Evolutionary conservation across 2,329 filamentous ascomycete genomes (phyloP), one percentile per base, ranked within the genome.

Genomic region (Diaporthe vaccinii): DNA sequence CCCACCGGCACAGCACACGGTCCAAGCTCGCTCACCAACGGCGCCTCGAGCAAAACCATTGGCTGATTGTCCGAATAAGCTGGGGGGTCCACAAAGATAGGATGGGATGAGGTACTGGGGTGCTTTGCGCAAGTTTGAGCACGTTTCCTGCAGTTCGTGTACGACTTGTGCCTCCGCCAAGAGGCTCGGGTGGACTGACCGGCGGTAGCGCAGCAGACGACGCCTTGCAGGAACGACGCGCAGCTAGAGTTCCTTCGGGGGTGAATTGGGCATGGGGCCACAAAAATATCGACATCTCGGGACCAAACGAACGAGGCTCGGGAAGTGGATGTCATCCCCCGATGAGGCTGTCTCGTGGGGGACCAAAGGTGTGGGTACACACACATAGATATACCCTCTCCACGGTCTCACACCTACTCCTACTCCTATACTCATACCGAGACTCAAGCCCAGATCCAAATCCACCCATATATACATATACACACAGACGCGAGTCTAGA

Each of bases 91-190:
- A 36, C 34, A 31, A 12, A 12, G n/a, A 36, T 39, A 20, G n/a
- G n/a, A 68, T 69, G 31, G 65, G 46, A 53, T 22, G 46, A 53
- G 49, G 31, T 22, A 41, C 46, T 5, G 15, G 65, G 65, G 31
- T 55, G 41, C 4, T 41, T 10, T 69, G 49, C 65, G 65, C 65
- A 69, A 39, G 49, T 69, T 69, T 69, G 65, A 69, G 65, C 65
- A 69, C 65, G 49, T 69, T 69, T 69, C 36, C 65, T 69, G 65
- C 65, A 69, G 46, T 31, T 55, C 49, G 46, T 55, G 49, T 69
- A 49, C 12, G 36, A 69, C 65, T 55, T 69, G 22, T 34, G 34
- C 49, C 49, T 55, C 31, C 65, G 65, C 65, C 65, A 69, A 69
- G 65, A 65, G 49, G 34, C 22, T 39, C 34, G 34, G 65, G 49